Evolutionary conservation across 192 early-diverging fungal genomes (phyloP).

Genomic region (Backusella luteola): DNA sequence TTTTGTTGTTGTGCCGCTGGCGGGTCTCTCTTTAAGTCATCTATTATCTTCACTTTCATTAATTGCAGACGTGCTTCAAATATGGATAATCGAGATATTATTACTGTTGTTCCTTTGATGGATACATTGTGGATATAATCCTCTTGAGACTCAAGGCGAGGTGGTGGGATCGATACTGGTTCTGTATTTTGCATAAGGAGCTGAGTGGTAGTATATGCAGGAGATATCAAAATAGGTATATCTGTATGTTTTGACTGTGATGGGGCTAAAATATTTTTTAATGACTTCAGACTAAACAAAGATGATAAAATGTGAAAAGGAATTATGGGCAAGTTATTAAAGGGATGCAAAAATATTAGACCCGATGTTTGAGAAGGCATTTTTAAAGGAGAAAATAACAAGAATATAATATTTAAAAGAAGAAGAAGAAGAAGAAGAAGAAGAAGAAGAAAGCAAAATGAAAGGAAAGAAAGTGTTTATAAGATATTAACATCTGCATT

Average conservation of each 20-base stretch:
- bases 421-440: neutral
- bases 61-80: neutral
- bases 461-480: neutral
- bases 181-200: neutral
- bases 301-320: neutral
- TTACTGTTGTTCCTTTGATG: too few relatives aligned
- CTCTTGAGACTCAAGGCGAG: neutral
- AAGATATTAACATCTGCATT: neutral
- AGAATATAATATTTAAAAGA: neutral
- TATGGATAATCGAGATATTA: neutral
- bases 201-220: neutral
- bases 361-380: neutral
- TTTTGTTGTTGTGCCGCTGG: neutral
- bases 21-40: neutral
- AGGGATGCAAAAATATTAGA: neutral
- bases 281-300: neutral
- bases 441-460: neutral
- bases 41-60: neutral
- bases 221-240: neutral
- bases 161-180: neutral
- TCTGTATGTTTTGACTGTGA: neutral
- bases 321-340: neutral
- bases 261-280: neutral
- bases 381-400: neutral
- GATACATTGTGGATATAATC: neutral